A percentile compares a stretch with the other conserved stretches of the same genome.
Conservation (phyloP, 2,329 filamentous ascomycete species). For the Ophiocordyceps camponoti-rufipedis region DNA sequence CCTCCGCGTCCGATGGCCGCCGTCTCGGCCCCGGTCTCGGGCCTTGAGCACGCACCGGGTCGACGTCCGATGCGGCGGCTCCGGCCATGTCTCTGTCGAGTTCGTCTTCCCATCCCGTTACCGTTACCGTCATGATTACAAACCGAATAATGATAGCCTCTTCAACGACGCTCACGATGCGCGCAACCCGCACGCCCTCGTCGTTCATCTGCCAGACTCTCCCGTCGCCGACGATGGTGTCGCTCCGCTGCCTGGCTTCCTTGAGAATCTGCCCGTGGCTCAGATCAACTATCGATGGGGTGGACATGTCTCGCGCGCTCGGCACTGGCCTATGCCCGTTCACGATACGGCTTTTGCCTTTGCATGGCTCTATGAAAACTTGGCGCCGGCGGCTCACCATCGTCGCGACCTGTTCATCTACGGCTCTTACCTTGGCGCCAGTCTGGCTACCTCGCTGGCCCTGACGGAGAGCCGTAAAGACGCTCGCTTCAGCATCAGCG, state of each 20-base stretch:
- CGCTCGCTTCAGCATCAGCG: conserved; percentile 27
- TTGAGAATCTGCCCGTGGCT: conserved; percentile 25
- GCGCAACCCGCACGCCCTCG: conserved; percentile 20
- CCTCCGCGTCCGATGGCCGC: not conserved
- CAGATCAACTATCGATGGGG: conserved; percentile 44
- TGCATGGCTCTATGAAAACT: conserved; percentile 27
- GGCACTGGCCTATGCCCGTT: conserved; percentile 36
- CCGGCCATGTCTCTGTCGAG: conserved; percentile 32
- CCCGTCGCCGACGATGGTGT: conserved; percentile 12
- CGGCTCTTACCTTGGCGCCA: conserved; percentile 38
- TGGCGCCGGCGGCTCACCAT: conserved; percentile 16
- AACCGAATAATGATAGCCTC: conserved; percentile 17
- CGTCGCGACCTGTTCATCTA: conserved; percentile 27
- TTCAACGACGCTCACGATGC: conserved; percentile 23
- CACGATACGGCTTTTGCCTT: conserved; percentile 38
- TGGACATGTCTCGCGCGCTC: conserved; percentile 6
- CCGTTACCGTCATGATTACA: not conserved
- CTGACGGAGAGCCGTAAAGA: conserved; percentile 33
- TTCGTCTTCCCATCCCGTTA: conserved; percentile 12
- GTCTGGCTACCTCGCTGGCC: conserved; percentile 35
- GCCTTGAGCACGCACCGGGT: conserved; percentile 14
- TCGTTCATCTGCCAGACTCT: conserved; percentile 37
- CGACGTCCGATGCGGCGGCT: conserved; percentile 26
- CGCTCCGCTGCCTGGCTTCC: conserved; percentile 20
- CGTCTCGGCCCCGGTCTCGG: not conserved